Conservation (phyloP, 2,329 filamentous ascomycete species). For the Chlorencoelia australis region DNA sequence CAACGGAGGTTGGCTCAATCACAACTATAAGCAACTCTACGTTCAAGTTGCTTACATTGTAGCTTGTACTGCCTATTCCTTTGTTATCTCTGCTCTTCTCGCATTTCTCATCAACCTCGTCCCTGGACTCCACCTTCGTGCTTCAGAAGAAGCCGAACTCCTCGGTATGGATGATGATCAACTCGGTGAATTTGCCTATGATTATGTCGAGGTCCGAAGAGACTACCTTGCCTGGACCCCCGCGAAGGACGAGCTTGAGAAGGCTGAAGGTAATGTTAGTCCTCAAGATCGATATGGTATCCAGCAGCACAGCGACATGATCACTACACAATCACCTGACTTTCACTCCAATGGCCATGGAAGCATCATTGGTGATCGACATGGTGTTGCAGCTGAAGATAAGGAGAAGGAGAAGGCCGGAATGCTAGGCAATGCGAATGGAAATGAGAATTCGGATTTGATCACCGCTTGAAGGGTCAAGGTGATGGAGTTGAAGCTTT, state of each 20-base stretch:
- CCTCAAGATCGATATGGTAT: constrained; percentile 64
- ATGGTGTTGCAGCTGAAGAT: constrained; percentile 40
- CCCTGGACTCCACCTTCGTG: constrained; percentile 69
- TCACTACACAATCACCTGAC: constrained; percentile 42
- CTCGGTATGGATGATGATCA: constrained; percentile 86
- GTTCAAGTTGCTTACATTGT: constrained; percentile 71
- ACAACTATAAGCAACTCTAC: constrained; percentile 65
- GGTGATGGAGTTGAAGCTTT: too few species aligned
- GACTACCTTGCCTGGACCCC: constrained; percentile 86
- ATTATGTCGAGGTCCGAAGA: constrained; percentile 80
- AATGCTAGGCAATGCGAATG: background rate
- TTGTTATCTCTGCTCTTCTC: constrained; percentile 62
- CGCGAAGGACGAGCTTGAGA: constrained; percentile 50
- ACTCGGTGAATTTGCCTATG: constrained; percentile 82
- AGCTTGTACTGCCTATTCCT: constrained; percentile 56
- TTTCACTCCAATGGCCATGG: constrained; percentile 28
- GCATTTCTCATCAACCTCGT: constrained; percentile 66
- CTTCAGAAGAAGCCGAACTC: constrained; percentile 71
- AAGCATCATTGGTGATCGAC: constrained; percentile 40
- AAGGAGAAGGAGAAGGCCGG: constrained; percentile 18
- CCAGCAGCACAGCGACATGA: constrained; percentile 56
- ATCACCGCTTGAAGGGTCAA: too few species aligned
- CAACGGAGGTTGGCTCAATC: constrained; percentile 63
- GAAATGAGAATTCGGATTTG: background rate
- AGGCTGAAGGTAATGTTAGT: constrained; percentile 43